A percentile compares a stretch with the other conserved stretches of the same genome.
Evolutionary conservation across 2,329 filamentous ascomycete species (phyloP).

Genomic region (Rasamsonia emersonii): DNA sequence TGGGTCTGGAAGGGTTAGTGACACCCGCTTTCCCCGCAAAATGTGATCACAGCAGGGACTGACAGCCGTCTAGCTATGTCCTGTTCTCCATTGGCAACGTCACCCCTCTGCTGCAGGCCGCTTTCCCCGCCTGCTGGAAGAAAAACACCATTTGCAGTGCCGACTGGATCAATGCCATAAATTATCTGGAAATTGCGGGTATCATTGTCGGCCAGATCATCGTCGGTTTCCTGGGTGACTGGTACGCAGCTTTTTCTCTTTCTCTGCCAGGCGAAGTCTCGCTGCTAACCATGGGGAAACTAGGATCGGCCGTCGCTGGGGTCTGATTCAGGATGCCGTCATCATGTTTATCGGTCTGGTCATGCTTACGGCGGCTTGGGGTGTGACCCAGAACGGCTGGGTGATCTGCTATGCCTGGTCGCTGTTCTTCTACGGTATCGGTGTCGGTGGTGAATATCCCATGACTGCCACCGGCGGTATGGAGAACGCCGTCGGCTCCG

Average conservation of each 20-base stretch:
- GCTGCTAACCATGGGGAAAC: not conserved
- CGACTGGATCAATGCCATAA: slow-evolving; percentile 75
- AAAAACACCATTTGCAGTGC: slow-evolving; percentile 57
- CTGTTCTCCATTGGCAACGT: slow-evolving; percentile 96
- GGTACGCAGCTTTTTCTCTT: slow-evolving; percentile 30
- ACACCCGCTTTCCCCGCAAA: not conserved
- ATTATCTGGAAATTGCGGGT: slow-evolving; percentile 86
- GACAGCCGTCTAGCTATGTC: slow-evolving; percentile 56
- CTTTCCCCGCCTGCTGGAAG: slow-evolving; percentile 74
- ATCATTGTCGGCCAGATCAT: slow-evolving; percentile 90
- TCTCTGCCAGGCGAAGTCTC: slow-evolving; percentile 12
- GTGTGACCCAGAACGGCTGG: slow-evolving; percentile 79
- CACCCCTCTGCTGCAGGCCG: slow-evolving; percentile 66
- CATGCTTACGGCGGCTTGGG: slow-evolving; percentile 90
- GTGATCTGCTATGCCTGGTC: slow-evolving; percentile 95
- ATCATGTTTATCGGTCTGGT: slow-evolving; percentile 93
- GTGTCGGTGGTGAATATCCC: slow-evolving; percentile 75
- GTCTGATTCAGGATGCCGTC: slow-evolving; percentile 85
- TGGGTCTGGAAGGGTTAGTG: slow-evolving; percentile 70
- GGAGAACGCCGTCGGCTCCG: slow-evolving; percentile 79
- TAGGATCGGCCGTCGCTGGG: slow-evolving; percentile 85
- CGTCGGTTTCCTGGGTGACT: slow-evolving; percentile 72
- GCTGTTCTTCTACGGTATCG: slow-evolving; percentile 78
- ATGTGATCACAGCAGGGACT: not conserved
- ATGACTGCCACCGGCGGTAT: slow-evolving; percentile 95